These are phyloP conservation scores for Haplosporangium sp. DNA, from an alignment of 371 early-diverging fungal genomes.

Conservation along the genomic window DNA sequence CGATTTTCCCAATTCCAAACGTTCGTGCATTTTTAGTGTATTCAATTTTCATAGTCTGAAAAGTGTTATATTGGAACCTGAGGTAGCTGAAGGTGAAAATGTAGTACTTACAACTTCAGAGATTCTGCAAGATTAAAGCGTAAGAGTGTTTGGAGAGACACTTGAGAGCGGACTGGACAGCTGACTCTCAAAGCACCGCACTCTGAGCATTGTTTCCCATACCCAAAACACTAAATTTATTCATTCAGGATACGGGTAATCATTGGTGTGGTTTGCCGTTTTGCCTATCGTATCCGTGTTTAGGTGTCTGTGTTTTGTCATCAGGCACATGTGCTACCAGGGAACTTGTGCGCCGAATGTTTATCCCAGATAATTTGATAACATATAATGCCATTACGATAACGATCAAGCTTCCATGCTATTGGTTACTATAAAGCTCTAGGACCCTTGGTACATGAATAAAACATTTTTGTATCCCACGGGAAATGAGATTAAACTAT, in stretches of 20 bases:
- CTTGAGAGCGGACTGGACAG: too few species aligned
- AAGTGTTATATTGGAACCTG: too few species aligned
- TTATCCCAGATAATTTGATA: neutral
- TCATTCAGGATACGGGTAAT: neutral
- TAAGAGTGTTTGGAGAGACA: too few species aligned
- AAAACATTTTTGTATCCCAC: slow-evolving; percentile 34
- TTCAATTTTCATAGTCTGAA: too few species aligned
- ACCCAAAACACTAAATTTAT: slow-evolving; percentile 16
- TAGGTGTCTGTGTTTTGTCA: neutral
- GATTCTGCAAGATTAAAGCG: too few species aligned
- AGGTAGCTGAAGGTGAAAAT: too few species aligned
- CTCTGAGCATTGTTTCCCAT: slow-evolving; percentile 4
- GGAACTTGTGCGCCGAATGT: neutral
- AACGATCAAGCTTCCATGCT: slow-evolving; percentile 37
- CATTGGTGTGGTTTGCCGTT: neutral
- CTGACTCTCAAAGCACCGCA: too few species aligned
- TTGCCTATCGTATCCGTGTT: neutral
- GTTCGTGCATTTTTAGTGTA: too few species aligned
- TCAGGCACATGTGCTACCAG: neutral
- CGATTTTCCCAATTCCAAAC: too few species aligned
- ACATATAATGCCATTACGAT: slow-evolving; percentile 9
- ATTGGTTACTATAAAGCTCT: neutral
- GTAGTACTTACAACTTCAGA: too few species aligned
- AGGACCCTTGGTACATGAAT: too few species aligned
- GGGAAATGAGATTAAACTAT: slow-evolving; percentile 13